Conservation (phyloP, 2,329 filamentous ascomycete species). For the Dactylellina drechsleri region DNA sequence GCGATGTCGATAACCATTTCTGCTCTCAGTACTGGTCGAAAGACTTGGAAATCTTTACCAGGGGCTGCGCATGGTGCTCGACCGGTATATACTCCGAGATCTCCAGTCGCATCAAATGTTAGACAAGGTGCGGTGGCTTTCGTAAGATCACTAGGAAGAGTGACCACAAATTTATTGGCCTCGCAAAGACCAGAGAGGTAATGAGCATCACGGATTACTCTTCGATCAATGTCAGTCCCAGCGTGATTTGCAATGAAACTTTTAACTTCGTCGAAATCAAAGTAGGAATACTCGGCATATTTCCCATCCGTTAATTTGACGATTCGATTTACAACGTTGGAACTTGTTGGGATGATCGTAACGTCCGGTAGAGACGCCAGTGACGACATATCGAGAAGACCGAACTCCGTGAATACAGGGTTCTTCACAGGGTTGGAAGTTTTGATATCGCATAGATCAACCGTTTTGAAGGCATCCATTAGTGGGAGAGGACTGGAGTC, state of each 20-base stretch:
- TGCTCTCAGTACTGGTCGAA: conserved; percentile 59
- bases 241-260: conserved; percentile 32
- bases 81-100: conserved; percentile 61
- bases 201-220: conserved; percentile 58
- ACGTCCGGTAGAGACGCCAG: too few species aligned
- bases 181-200: conserved; percentile 60
- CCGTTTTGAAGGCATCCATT: too few species aligned
- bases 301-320: conserved; percentile 15
- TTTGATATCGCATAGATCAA: too few species aligned
- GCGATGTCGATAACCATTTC: conserved; percentile 59
- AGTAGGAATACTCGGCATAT: conserved; percentile 18
- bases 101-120: conserved; percentile 60
- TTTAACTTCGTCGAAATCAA: conserved; percentile 10
- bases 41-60: conserved; percentile 59
- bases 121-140: conserved; percentile 59
- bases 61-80: conserved; percentile 60
- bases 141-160: conserved; percentile 55
- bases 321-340: not conserved
- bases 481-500: too few species aligned
- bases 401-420: too few species aligned
- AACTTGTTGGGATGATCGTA: too few species aligned
- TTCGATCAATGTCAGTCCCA: conserved; percentile 50
- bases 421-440: too few species aligned
- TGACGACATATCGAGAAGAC: too few species aligned
- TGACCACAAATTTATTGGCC: conserved; percentile 59